Evolutionary conservation across 1,284 basidiomycete genomes (phyloP), one percentile per base, ranked within the genome.

Genomic region (Exobasidium cylindrosporum): DNA sequence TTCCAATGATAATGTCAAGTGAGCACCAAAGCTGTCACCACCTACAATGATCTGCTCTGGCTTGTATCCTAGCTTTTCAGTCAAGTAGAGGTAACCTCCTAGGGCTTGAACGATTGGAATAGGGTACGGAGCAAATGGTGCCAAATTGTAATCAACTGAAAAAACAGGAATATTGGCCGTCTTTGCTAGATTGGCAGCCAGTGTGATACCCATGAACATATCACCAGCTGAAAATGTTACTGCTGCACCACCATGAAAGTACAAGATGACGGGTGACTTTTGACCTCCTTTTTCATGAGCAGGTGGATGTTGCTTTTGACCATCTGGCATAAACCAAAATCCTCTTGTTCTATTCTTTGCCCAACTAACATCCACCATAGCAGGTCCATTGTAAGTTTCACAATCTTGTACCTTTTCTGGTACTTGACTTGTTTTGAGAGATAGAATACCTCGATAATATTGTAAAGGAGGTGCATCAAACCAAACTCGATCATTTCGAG

Each of bases 101-200:
- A 78, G 49, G 13, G 55, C 66, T 61, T 78, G 76, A 43, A 71
- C 60, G 44, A 78, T 63, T 52, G 70, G 70, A 10, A 75, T 65
- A 6, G 76, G 76, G 58, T 62, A 72, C 6, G 67, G 66, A 1
- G 69, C 72, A 21, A 64, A 66, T 0, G 76, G 76, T 7, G 76
- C 75, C 26, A 78, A 61, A 65, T 72, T 65, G 69, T 78, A 78
- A 60, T 78, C 76, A 58, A 78, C 73, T 52, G 75, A 62, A 50
- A 78, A 77, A 13, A 78, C 55, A 54, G 77, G 75, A 60, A 76
- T 66, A 49, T 68, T 62, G 0, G 64, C 56, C 1, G 46, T 62
- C 31, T 65, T 62, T 5, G 76, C 65, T 17, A 77, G 61, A 24
- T 65, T 73, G 52, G 62, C 64, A n/a, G 69, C 68, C 4, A 78